phyloP scores from a whole-genome alignment of 2,329 filamentous ascomycete genomes.

The Zasmidium citrigriseum region DNA sequence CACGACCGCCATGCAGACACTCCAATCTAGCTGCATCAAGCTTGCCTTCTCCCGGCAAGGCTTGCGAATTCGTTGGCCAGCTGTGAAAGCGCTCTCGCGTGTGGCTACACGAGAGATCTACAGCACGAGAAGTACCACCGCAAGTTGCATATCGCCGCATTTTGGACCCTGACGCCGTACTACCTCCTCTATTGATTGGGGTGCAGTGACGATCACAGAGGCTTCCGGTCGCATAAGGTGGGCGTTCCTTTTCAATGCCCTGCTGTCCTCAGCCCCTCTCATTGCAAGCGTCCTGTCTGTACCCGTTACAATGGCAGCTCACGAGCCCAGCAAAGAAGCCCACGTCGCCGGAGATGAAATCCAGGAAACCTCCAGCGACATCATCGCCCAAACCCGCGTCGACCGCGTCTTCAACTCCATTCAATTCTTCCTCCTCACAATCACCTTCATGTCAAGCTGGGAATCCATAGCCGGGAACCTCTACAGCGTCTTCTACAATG shows the following conservation, averaged over 20 bases:
- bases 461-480: slow-evolving; percentile 28
- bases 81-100: neutral
- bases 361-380: slow-evolving; percentile 5
- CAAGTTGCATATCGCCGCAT: neutral
- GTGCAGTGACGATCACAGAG: neutral
- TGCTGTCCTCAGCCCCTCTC: neutral
- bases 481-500: slow-evolving; percentile 25
- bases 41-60: neutral
- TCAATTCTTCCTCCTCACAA: slow-evolving; percentile 27
- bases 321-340: slow-evolving; percentile 7
- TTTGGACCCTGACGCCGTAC: neutral
- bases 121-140: neutral
- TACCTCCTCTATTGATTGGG: neutral
- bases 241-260: neutral
- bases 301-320: neutral
- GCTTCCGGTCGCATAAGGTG: neutral
- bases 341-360: neutral
- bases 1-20: neutral
- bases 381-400: slow-evolving; percentile 17
- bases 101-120: neutral
- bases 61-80: neutral
- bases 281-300: neutral
- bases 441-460: slow-evolving; percentile 30
- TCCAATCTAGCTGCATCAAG: neutral
- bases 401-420: slow-evolving; percentile 27